Conservation (phyloP, 2,329 filamentous ascomycete genomes). For the Cyphellophora attinorum region DNA sequence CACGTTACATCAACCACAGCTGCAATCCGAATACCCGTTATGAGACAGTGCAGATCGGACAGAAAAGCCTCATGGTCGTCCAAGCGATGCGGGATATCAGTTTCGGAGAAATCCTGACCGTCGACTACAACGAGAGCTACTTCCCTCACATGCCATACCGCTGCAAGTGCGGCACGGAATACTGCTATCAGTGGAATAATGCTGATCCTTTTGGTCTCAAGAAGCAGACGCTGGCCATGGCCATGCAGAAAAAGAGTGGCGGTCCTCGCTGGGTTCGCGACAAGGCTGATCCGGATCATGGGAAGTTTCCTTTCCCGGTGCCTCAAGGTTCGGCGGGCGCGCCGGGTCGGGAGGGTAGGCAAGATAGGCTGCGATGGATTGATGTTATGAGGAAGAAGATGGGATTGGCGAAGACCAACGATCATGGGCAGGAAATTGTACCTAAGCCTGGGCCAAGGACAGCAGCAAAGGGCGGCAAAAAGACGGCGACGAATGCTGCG, state of each 20-base stretch:
- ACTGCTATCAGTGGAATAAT: conserved; percentile 4
- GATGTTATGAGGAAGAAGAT: not conserved
- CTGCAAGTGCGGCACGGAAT: conserved; percentile 9
- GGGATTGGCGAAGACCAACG: no score
- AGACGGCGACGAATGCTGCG: no score
- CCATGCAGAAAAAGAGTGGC: not conserved
- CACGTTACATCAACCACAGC: not conserved
- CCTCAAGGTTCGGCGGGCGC: not conserved
- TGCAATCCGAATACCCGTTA: not conserved
- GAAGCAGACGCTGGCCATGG: not conserved
- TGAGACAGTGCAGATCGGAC: not conserved
- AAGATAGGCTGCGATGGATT: not conserved
- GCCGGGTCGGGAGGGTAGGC: not conserved
- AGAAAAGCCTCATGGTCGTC: conserved; percentile 2
- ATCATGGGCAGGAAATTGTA: no score
- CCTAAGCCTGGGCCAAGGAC: no score
- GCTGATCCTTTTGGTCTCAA: not conserved
- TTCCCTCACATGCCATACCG: conserved; percentile 4
- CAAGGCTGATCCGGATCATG: not conserved
- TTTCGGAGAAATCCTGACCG: conserved; percentile 13
- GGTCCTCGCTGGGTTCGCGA: no score
- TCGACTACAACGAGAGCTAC: conserved; percentile 12
- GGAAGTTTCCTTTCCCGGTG: no score
- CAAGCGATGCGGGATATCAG: conserved; percentile 5
- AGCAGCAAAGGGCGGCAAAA: no score